phyloP scores from a whole-genome alignment of 768 basidiomycete species.

The Xanthoconium stramineum region DNA sequence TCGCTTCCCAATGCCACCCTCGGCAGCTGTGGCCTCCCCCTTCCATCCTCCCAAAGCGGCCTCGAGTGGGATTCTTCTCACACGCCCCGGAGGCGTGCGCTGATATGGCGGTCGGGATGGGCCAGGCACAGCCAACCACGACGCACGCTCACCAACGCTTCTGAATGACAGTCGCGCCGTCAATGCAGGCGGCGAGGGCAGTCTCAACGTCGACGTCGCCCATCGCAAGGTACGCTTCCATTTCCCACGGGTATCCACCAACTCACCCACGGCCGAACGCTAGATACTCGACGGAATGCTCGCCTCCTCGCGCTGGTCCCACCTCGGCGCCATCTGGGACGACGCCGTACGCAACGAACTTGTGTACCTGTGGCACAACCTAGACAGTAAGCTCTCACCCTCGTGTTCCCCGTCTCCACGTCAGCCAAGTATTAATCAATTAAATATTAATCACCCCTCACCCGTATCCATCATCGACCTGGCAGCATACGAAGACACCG shows the following conservation, averaged over 20 bases:
- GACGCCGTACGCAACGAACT: conserved; percentile 42
- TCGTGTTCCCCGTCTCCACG: not conserved
- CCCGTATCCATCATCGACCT: not conserved
- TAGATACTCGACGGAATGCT: conserved; percentile 62
- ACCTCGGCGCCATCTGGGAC: conserved; percentile 44
- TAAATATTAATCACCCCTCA: not conserved
- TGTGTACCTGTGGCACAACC: conserved; percentile 57
- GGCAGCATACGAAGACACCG: conserved; percentile 56
- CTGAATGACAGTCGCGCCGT: conserved; percentile 35
- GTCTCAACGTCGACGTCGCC: conserved; percentile 51
- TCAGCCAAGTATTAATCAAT: not conserved
- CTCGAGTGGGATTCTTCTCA: no score
- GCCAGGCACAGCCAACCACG: not conserved
- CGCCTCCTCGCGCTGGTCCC: conserved; percentile 44
- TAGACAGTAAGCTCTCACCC: conserved; percentile 39
- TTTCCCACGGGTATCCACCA: not conserved
- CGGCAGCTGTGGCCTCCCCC: not conserved
- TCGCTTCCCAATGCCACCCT: not conserved
- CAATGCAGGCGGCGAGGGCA: conserved; percentile 44
- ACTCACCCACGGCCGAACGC: not conserved
- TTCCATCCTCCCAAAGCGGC: no score
- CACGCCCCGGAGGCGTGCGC: no score
- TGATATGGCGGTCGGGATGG: no score
- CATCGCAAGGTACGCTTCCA: conserved; percentile 46
- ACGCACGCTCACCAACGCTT: not conserved